Percentiles rank a stretch among this genome's conserved stretches.
Conservation (phyloP, 495 filamentous ascomycete species). For the Xylaria flabelliformis region DNA sequence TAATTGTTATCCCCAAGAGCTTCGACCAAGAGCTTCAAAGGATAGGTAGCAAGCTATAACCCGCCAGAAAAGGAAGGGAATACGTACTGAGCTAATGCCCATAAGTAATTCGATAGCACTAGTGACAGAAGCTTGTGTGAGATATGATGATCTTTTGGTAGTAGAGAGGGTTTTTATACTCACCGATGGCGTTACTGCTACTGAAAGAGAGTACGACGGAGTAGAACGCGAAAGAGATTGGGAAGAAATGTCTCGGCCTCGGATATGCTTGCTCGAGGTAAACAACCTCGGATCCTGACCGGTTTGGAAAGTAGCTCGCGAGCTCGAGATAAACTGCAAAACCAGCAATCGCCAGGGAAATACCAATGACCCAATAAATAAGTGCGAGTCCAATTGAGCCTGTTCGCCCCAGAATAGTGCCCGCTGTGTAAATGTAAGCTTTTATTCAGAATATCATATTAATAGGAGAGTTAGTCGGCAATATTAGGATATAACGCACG, state of each 20-base stretch:
- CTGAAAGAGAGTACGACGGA: constrained; percentile 66
- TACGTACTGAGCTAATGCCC: constrained; percentile 62
- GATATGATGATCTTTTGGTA: not conserved
- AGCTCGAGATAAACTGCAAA: constrained; percentile 66
- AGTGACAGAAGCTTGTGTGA: not conserved
- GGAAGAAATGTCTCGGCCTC: constrained; percentile 65
- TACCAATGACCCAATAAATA: constrained; percentile 68
- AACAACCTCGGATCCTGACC: constrained; percentile 68
- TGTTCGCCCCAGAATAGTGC: constrained; percentile 59
- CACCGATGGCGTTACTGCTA: constrained; percentile 67
- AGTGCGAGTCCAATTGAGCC: constrained; percentile 66
- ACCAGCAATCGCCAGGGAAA: constrained; percentile 56
- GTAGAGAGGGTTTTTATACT: not conserved
- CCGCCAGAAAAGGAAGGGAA: not conserved
- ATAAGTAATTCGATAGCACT: constrained; percentile 26
- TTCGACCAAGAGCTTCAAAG: not conserved
- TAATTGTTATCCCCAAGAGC: not conserved
- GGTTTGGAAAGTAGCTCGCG: constrained; percentile 67
- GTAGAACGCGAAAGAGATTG: constrained; percentile 65
- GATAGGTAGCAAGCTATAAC: not conserved
- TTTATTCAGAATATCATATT: not conserved
- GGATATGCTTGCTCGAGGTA: constrained; percentile 72
- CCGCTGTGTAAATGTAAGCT: constrained; percentile 45
- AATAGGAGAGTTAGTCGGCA: not conserved
- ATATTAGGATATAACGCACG: constrained; percentile 47